phyloP scores from a whole-genome alignment of 148 eudicot species.

The Pharnaceum exiguum region DNA sequence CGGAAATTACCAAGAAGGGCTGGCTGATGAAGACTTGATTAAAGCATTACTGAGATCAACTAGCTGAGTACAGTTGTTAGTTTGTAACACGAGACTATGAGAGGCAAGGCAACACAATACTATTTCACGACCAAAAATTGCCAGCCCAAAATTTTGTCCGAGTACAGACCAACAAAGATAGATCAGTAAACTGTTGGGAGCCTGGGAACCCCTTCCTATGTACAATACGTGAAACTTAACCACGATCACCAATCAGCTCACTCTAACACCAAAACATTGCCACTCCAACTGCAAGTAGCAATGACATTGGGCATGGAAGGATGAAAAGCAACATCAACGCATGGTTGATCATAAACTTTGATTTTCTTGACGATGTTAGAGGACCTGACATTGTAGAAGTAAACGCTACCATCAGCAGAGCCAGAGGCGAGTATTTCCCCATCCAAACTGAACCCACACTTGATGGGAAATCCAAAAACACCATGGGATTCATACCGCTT shows the following conservation, averaged over 20 bases:
- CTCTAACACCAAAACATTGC: slow-evolving; percentile 48
- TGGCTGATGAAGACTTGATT: too few relatives aligned
- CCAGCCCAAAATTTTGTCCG: too few relatives aligned
- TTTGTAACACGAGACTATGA: too few relatives aligned
- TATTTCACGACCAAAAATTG: too few relatives aligned
- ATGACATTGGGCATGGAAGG: slow-evolving; percentile 55
- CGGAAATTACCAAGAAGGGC: too few relatives aligned
- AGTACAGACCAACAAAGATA: background rate
- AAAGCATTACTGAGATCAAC: too few relatives aligned
- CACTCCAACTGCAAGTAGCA: slow-evolving; percentile 70
- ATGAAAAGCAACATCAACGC: slow-evolving; percentile 68
- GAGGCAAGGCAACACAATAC: too few relatives aligned
- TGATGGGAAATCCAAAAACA: slow-evolving; percentile 77
- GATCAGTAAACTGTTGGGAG: too few relatives aligned
- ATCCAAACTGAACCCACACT: slow-evolving; percentile 60
- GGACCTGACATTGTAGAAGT: slow-evolving; percentile 51
- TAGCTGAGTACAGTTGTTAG: too few relatives aligned
- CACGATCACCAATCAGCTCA: slow-evolving; percentile 10
- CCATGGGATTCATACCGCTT: slow-evolving; percentile 67
- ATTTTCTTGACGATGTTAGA: slow-evolving; percentile 43
- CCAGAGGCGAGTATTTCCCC: slow-evolving; percentile 71
- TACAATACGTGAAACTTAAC: too few relatives aligned
- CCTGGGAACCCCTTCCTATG: too few relatives aligned
- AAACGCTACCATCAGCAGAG: slow-evolving; percentile 69
- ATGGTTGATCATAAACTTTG: slow-evolving; percentile 56